Conservation (phyloP, 1,284 basidiomycete genomes). For the Cystobasidiaceae sp. region DNA sequence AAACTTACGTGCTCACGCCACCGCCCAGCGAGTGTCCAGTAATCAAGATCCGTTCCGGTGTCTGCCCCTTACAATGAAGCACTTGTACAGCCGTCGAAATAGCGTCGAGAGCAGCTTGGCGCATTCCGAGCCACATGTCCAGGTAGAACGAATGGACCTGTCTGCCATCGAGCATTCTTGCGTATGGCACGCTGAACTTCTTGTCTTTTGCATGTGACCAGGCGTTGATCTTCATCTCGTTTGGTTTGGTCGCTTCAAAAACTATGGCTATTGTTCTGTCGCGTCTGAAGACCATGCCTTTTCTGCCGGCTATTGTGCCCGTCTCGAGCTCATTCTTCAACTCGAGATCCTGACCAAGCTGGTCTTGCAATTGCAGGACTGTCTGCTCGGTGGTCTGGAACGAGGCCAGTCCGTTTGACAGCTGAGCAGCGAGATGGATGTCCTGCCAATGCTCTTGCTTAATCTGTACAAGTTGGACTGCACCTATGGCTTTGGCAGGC, state of each 20-base stretch:
- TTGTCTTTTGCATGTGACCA: not conserved
- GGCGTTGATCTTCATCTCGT: not conserved
- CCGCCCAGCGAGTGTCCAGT: too few relatives aligned
- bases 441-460: not conserved
- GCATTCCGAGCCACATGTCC: too few relatives aligned
- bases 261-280: not conserved
- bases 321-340: not conserved
- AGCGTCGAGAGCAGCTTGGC: too few relatives aligned
- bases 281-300: not conserved
- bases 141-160: too few relatives aligned
- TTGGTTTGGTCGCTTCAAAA: not conserved
- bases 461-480: not conserved
- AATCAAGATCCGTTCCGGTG: too few relatives aligned
- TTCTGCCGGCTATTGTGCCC: not conserved
- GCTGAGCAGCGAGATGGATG: not conserved
- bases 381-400: not conserved
- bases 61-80: too few relatives aligned
- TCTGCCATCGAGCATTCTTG: too few relatives aligned
- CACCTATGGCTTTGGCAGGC: too few relatives aligned
- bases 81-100: too few relatives aligned
- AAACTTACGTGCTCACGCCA: too few relatives aligned
- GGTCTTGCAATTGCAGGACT: not conserved
- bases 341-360: not conserved
- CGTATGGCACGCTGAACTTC: too few relatives aligned
- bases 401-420: not conserved